Evolutionary conservation across 768 basidiomycete species (phyloP).

Genomic region (Kwoniella sp.): DNA sequence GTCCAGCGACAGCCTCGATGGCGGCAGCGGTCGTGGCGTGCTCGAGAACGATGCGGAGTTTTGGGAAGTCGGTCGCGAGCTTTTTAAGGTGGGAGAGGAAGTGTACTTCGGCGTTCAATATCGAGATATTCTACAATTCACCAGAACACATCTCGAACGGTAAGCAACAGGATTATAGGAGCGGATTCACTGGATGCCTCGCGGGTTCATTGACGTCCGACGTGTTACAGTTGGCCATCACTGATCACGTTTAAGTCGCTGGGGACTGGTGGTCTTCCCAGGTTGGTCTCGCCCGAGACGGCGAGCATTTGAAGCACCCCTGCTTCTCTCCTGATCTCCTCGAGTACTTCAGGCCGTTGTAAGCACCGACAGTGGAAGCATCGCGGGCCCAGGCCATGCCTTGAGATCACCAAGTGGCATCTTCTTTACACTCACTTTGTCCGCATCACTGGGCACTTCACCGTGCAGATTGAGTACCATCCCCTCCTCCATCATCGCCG

Average conservation of each 20-base stretch:
- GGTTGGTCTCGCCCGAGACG: too few relatives aligned
- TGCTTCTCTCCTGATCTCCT: too few relatives aligned
- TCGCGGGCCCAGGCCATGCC: too few relatives aligned
- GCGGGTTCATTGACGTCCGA: not conserved
- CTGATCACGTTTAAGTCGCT: too few relatives aligned
- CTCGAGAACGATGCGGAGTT: slow-evolving; percentile 90
- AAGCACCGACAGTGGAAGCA: too few relatives aligned
- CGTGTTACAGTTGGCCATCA: slow-evolving; percentile 3
- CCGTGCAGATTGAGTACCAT: slow-evolving; percentile 97
- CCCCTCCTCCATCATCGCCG: slow-evolving; percentile 86
- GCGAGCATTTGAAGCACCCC: too few relatives aligned
- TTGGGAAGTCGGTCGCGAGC: slow-evolving; percentile 80
- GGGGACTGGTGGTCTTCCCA: too few relatives aligned
- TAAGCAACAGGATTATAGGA: not conserved
- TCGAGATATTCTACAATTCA: slow-evolving; percentile 83
- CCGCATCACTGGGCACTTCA: slow-evolving; percentile 85
- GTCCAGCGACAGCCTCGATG: slow-evolving; percentile 49
- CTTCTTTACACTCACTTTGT: slow-evolving; percentile 59
- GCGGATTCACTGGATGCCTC: not conserved
- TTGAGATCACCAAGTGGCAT: too few relatives aligned
- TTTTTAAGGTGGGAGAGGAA: slow-evolving; percentile 86
- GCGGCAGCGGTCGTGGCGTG: slow-evolving; percentile 94
- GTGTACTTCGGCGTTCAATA: slow-evolving; percentile 86
- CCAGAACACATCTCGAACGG: too few relatives aligned
- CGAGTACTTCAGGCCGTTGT: too few relatives aligned